These are phyloP conservation scores for Kodamaea sp. DNA, from an alignment of 1,139 yeast species.

Conservation along the genomic window DNA sequence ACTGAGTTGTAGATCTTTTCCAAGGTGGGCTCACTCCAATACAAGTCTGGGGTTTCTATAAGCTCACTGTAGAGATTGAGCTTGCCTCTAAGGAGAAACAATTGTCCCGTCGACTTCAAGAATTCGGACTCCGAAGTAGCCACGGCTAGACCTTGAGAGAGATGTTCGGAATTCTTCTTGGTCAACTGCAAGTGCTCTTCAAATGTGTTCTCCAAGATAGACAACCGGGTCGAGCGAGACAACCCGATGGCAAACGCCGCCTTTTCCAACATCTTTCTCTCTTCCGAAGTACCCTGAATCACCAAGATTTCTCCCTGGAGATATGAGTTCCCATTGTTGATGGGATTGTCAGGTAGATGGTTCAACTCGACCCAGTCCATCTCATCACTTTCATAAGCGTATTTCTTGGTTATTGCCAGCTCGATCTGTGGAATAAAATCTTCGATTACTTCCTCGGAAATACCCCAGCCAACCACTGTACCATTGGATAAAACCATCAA, in stretches of 20 bases:
- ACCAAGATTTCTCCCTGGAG: conserved; percentile 72
- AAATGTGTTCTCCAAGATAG: conserved; percentile 70
- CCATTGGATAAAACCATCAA: conserved; percentile 29
- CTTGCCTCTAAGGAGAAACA: conserved; percentile 75
- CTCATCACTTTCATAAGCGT: conserved; percentile 74
- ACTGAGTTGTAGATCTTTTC: conserved; percentile 73
- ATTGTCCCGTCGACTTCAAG: conserved; percentile 67
- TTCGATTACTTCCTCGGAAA: conserved; percentile 55
- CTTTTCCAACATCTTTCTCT: conserved; percentile 64
- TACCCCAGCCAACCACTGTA: conserved; percentile 68
- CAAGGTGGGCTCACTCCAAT: conserved; percentile 88
- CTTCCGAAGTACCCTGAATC: conserved; percentile 50
- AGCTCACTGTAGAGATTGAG: conserved; percentile 84
- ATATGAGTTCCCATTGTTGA: conserved; percentile 35
- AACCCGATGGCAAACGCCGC: conserved; percentile 89
- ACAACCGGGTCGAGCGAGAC: conserved; percentile 81
- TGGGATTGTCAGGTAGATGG: conserved; percentile 23
- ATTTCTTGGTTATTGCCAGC: conserved; percentile 35
- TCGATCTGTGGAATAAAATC: conserved; percentile 51
- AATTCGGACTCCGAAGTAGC: conserved; percentile 65
- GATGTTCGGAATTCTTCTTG: conserved; percentile 60
- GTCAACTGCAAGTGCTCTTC: conserved; percentile 68
- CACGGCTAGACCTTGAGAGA: conserved; percentile 63
- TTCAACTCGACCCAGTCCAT: conserved; percentile 73
- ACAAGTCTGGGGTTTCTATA: conserved; percentile 88